phyloP scores from a whole-genome alignment of 306 rosid genomes.

The Comarum palustre region DNA sequence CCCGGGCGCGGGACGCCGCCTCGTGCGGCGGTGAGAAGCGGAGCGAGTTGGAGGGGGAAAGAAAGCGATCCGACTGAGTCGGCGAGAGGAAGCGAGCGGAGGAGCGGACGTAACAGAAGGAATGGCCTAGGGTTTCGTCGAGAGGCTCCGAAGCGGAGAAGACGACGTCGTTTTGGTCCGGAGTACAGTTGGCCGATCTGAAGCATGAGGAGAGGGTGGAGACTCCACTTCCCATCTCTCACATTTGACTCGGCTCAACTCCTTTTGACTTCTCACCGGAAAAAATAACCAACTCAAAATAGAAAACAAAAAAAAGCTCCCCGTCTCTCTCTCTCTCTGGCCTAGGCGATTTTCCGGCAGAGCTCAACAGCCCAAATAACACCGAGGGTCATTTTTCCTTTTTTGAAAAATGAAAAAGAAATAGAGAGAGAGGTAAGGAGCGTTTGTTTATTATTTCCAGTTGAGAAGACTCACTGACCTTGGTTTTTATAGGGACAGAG shows the following conservation, averaged over 20 bases:
- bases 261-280: neutral
- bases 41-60: constrained; percentile 73
- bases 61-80: constrained; percentile 74
- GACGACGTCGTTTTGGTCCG: constrained; percentile 35
- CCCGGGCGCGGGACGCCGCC: constrained; percentile 12
- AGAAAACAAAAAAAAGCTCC: neutral
- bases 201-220: constrained; percentile 71
- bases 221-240: constrained; percentile 75
- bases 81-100: constrained; percentile 83
- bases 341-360: constrained; percentile 42
- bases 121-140: constrained; percentile 98
- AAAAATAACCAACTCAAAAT: neutral
- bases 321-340: neutral
- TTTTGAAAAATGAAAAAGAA: constrained; percentile 17
- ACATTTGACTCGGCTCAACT: constrained; percentile 53
- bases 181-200: constrained; percentile 39
- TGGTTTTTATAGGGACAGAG: constrained; percentile 23
- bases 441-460: constrained; percentile 9
- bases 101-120: constrained; percentile 87
- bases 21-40: constrained; percentile 83
- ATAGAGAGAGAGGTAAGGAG: constrained; percentile 8
- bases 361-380: constrained; percentile 28
- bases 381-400: constrained; percentile 7
- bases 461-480: constrained; percentile 29
- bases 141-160: constrained; percentile 56